These are phyloP conservation scores for Aspergillus nanangensis DNA, from an alignment of 495 filamentous ascomycete species.

Conservation along the genomic window DNA sequence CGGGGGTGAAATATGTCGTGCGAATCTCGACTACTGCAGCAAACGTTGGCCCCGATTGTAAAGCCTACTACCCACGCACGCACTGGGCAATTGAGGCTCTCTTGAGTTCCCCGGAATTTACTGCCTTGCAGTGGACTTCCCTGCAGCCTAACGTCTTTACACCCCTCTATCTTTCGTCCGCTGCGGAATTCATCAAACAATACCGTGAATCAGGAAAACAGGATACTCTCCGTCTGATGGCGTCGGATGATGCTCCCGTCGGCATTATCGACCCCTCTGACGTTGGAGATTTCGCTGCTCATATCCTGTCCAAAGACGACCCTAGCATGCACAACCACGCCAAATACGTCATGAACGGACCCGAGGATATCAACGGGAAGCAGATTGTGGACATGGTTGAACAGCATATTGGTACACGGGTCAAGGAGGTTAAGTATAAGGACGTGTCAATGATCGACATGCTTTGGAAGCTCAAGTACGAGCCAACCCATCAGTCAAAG, in stretches of 20 bases:
- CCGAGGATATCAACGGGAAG: constrained; percentile 35
- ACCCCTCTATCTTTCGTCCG: constrained; percentile 14
- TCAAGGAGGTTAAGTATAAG: constrained; percentile 31
- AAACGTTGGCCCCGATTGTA: constrained; percentile 34
- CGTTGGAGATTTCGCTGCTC: constrained; percentile 35
- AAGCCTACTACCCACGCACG: constrained; percentile 35
- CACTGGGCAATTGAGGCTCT: constrained; percentile 46
- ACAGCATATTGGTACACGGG: constrained; percentile 27
- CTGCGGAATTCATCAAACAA: constrained; percentile 28
- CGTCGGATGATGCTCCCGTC: constrained; percentile 29
- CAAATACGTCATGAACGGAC: constrained; percentile 41
- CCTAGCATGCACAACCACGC: constrained; percentile 28
- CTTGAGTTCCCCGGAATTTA: constrained; percentile 33
- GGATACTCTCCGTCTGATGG: constrained; percentile 20
- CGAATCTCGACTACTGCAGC: constrained; percentile 43
- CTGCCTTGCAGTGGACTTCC: constrained; percentile 40
- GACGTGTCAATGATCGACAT: constrained; percentile 30
- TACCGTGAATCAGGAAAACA: constrained; percentile 36
- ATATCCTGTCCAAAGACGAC: constrained; percentile 31
- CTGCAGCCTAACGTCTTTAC: constrained; percentile 41
- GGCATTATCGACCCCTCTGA: constrained; percentile 37
- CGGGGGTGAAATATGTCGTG: constrained; percentile 44
- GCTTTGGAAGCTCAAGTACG: constrained; percentile 14
- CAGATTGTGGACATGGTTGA: constrained; percentile 38
- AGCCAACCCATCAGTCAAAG: constrained; percentile 14